These are phyloP conservation scores for Cryptosporidium parvum DNA, from an alignment of 169 alveolate species.

Conservation along the genomic window DNA sequence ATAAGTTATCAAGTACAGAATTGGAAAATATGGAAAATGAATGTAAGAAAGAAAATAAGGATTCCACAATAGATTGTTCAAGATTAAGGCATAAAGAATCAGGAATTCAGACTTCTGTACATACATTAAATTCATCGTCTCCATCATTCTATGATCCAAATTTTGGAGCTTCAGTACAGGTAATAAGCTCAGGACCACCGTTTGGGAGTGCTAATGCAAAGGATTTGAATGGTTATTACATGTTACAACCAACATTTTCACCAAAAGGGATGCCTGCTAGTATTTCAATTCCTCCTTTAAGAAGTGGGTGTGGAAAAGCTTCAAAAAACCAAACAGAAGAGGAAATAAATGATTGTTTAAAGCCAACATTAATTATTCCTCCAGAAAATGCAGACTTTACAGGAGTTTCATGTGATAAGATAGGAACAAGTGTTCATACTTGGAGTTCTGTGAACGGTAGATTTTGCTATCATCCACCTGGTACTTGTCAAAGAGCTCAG, in stretches of 20 bases:
- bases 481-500: conserved; percentile 66
- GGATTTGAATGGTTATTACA: conserved; percentile 47
- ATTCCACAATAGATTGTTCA: conserved; percentile 36
- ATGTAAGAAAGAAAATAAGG: conserved; percentile 32
- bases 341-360: conserved; percentile 48
- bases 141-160: conserved; percentile 72
- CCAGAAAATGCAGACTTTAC: conserved; percentile 71
- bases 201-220: conserved; percentile 75
- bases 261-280: conserved; percentile 68
- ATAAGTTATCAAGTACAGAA: conserved; percentile 35
- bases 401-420: conserved; percentile 69
- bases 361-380: conserved; percentile 68
- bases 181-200: conserved; percentile 74
- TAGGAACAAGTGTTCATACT: conserved; percentile 65
- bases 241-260: conserved; percentile 70
- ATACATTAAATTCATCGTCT: conserved; percentile 71
- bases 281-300: conserved; percentile 36
- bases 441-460: conserved; percentile 73
- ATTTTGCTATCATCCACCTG: conserved; percentile 74
- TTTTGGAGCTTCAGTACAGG: conserved; percentile 72
- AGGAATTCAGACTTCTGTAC: conserved; percentile 47
- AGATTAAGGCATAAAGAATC: conserved; percentile 56
- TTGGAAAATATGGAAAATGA: conserved; percentile 40
- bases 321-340: conserved; percentile 43
- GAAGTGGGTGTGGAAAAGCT: conserved; percentile 52